These are phyloP conservation scores for Mycena crocata DNA, from an alignment of 768 basidiomycete genomes.

Conservation along the genomic window DNA sequence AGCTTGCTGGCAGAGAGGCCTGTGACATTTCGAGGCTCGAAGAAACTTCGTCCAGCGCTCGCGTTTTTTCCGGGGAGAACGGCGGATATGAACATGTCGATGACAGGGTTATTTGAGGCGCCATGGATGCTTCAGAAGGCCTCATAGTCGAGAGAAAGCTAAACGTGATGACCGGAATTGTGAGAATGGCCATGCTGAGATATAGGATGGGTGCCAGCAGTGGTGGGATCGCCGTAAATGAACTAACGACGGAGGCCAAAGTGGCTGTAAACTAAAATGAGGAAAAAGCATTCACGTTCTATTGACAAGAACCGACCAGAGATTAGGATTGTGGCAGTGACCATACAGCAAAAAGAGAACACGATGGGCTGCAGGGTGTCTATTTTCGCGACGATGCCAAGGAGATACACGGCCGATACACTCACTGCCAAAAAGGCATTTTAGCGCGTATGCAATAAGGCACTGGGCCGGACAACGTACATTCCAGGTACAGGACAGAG, in stretches of 20 bases:
- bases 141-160: conserved; percentile 27
- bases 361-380: conserved; percentile 18
- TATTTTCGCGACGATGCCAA: conserved; percentile 18
- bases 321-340: conserved; percentile 25
- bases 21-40: conserved; percentile 20
- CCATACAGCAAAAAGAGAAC: conserved; percentile 22
- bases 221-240: conserved; percentile 28
- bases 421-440: conserved; percentile 21
- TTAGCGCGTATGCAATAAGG: conserved; percentile 4
- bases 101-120: conserved; percentile 27
- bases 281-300: not conserved
- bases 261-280: conserved; percentile 25
- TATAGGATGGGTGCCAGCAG: conserved; percentile 32
- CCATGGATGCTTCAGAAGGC: conserved; percentile 25
- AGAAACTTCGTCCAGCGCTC: conserved; percentile 23
- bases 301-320: conserved; percentile 19
- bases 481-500: conserved; percentile 28
- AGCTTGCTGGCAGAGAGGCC: conserved; percentile 1
- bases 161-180: conserved; percentile 32
- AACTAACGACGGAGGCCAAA: conserved; percentile 28
- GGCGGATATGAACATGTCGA: conserved; percentile 25
- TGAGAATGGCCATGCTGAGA: conserved; percentile 30
- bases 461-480: conserved; percentile 6
- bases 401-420: conserved; percentile 28
- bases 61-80: conserved; percentile 25